Base-by-base conservation (phyloP, 495 filamentous ascomycete species). In the Parathielavia hyrcaniae region DNA sequence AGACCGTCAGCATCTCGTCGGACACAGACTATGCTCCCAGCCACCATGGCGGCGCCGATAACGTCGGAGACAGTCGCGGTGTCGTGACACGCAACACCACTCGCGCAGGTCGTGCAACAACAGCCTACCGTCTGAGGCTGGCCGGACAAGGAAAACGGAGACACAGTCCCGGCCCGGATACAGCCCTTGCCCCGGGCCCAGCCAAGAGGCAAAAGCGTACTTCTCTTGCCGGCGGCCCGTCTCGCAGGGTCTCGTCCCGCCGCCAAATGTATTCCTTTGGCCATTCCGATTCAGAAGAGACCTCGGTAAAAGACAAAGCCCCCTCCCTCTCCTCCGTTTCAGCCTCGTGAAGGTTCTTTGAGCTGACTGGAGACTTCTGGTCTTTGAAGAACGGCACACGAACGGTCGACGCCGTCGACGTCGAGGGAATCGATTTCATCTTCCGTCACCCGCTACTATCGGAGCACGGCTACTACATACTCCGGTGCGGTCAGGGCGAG, bases 371-470 rank as follows among this genome's bases (percentile, higher is more conserved):
- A 10, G 12, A 26, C 19, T 8, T 22, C 4, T 30, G 7, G 9
- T 23, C 2, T 20, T 2, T 4, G 11, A 36, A 54, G 52, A 30
- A 5, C 1, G 16, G 14, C 23, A 20, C 11, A 9, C 23, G n/a
- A 3, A 43, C 22, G 5, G 44, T 53, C 43, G 2, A 34, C 2
- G 16, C 1, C 13, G 14, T 20, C 16, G 50, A 49, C 10, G 51
- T 60, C 5, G 36, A 43, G 12, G 51, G n/a, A 2, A 2, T 23
- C 12, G 50, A 60, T 44, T 55, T 26, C 16, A 50, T 60, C 51
- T 60, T 60, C 35, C 20, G 1, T 5, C 23, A 43, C 23, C 43
- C 49, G 1, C 7, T n/a, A 1, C 7, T n/a, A 1, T 1, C 40
- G 6, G 41, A 35, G 6, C 23, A 17, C 1, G 51, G 49, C 4